These are phyloP conservation scores for Kwoniella bestiolae DNA, from an alignment of 768 basidiomycete genomes.

Conservation along the genomic window DNA sequence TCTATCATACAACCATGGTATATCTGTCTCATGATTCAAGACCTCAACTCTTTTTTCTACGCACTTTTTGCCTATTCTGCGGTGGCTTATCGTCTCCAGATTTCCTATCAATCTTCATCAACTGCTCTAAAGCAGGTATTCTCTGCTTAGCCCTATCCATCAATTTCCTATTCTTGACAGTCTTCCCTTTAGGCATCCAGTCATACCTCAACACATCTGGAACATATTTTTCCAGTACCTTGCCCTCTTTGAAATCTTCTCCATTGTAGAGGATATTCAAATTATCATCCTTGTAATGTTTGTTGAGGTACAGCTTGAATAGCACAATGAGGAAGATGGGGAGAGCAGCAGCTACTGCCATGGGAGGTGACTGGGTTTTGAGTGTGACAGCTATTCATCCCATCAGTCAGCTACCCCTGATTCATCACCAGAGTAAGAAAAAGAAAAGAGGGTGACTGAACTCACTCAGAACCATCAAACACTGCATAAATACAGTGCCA, in stretches of 20 bases:
- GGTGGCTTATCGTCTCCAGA: not conserved
- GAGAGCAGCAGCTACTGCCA: slow-evolving; percentile 23
- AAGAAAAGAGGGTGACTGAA: slow-evolving; percentile 4
- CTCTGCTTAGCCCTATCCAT: slow-evolving; percentile 8
- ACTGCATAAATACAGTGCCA: slow-evolving; percentile 80
- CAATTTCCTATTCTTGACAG: slow-evolving; percentile 16
- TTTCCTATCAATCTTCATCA: not conserved
- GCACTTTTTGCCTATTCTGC: not conserved
- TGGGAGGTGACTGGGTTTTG: slow-evolving; percentile 38
- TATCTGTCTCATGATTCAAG: too few relatives aligned
- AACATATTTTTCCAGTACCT: slow-evolving; percentile 17
- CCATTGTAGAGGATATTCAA: not conserved
- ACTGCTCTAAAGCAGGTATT: slow-evolving; percentile 2
- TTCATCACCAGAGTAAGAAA: not conserved
- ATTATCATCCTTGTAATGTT: slow-evolving; percentile 12
- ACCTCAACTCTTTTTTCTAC: not conserved
- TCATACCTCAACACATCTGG: slow-evolving; percentile 25
- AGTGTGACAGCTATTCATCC: slow-evolving; percentile 31
- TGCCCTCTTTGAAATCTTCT: slow-evolving; percentile 3
- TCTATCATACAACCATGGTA: too few relatives aligned
- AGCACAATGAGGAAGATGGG: slow-evolving; percentile 23
- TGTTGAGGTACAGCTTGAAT: slow-evolving; percentile 23
- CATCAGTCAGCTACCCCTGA: not conserved
- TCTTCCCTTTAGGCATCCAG: slow-evolving; percentile 28
- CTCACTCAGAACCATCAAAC: slow-evolving; percentile 53